A percentile compares a stretch with the other conserved stretches of the same genome.
phyloP scores from a whole-genome alignment of 176 grass and related monocot genomes.

The Areca catechu region DNA sequence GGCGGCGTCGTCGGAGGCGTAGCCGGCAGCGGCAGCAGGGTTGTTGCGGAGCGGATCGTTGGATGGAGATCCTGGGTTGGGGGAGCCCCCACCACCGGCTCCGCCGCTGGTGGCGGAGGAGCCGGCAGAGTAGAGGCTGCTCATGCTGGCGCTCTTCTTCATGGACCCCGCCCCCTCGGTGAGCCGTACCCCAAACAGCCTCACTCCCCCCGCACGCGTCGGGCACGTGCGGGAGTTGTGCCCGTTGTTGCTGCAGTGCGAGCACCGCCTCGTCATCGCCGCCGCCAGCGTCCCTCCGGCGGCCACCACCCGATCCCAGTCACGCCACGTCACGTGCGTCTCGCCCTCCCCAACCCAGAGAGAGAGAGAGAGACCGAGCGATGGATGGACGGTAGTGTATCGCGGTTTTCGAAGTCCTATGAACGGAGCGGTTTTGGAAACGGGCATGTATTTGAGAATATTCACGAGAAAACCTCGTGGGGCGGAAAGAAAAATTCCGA shows the following conservation, averaged over 20 bases:
- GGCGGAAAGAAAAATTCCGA: no score
- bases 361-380: no score
- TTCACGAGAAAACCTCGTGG: no score
- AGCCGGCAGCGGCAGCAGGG: conserved; percentile 18
- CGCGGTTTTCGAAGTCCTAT: no score
- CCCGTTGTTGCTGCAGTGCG: conserved; percentile 95
- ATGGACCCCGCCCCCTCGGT: conserved; percentile 40
- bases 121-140: conserved; percentile 60
- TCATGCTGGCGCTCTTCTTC: conserved; percentile 98
- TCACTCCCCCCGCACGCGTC: conserved; percentile 29
- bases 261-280: conserved; percentile 83
- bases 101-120: conserved; percentile 16
- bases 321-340: no score
- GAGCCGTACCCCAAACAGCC: conserved; percentile 76
- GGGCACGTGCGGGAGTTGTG: conserved; percentile 94
- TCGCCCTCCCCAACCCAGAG: no score
- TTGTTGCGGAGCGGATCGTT: no score
- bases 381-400: no score
- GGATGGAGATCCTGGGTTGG: no score
- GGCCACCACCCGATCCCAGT: no score
- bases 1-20: conserved; percentile 59
- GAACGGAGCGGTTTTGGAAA: no score
- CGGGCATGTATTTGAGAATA: no score
- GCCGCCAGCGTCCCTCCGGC: neutral
- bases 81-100: neutral